Base-by-base conservation (phyloP, 2,329 filamentous ascomycete species). In the Cercospora sp. region DNA sequence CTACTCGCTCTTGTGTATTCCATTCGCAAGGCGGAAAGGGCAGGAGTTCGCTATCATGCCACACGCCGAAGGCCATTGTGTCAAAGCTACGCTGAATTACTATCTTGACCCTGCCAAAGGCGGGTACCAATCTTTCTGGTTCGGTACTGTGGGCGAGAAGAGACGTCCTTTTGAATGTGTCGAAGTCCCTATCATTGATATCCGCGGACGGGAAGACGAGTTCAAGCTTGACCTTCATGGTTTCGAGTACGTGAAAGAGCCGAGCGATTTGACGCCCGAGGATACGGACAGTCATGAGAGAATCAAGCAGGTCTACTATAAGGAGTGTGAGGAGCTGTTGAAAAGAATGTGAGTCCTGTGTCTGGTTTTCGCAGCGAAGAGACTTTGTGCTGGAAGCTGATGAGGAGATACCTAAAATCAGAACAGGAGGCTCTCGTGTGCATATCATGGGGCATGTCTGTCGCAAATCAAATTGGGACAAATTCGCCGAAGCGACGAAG, bases 111-210 rank as follows among this genome's bases (percentile, higher is more conserved):
- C 69, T 6, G 58, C 57, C 16, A 63, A 65, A 60, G 69, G 69
- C 23, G 69, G 67, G 4, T 40, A 66, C 18, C 33, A 61, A 45
- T 40, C 45, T 4, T 69, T 67, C 53, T 64, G 51, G 36, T 63
- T 67, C 26, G 69, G 69, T 8, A 60, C 62, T 5, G 60, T 60
- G 2, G 64, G 67, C n/a, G 63, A 68, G 30, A 63, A 67, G 40
- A 55, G 71, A 40, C 60, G 67, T 12, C 26, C 61, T 13, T 68
- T 70, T 59, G 69, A 71, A 48, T 55, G 65, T 59, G 31, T 67
- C 13, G 61, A 77, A 78, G 1, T 83, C 80, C 8, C 76, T 76
- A 64, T 77, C 78, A 1, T 82, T 81, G n/a, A 77, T 77, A 16
- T 75, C 66, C 0, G 83, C 79, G 2, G 82, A 79, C n/a, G n/a